Evolutionary conservation across 1,284 basidiomycete species (phyloP).

Genomic region (Trametes hirsuta): DNA sequence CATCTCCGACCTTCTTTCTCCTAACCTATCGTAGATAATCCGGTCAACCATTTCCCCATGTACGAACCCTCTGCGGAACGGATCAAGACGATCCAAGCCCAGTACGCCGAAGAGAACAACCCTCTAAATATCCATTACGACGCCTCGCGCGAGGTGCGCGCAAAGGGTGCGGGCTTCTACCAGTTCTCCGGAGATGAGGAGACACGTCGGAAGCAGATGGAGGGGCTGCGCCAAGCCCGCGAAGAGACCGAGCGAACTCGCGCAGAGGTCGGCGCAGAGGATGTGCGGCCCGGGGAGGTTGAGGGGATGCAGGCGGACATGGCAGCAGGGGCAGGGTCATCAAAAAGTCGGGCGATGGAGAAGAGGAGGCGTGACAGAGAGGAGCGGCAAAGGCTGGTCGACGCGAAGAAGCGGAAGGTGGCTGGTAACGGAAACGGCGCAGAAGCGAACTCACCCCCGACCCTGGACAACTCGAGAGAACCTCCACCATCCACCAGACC

Average conservation of each 20-base stretch:
- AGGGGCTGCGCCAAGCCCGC: constrained; percentile 66
- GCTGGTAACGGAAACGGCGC: constrained; percentile 26
- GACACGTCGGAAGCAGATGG: constrained; percentile 76
- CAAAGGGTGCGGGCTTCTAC: constrained; percentile 90
- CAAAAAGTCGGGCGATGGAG: constrained; percentile 66
- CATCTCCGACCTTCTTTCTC: background rate
- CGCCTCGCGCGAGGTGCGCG: constrained; percentile 77
- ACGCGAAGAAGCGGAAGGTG: constrained; percentile 79
- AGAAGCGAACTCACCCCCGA: background rate
- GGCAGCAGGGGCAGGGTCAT: constrained; percentile 26
- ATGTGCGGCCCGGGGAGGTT: constrained; percentile 62
- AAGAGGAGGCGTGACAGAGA: constrained; percentile 82
- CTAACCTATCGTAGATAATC: constrained; percentile 59
- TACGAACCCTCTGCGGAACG: constrained; percentile 85
- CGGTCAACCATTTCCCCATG: constrained; percentile 80
- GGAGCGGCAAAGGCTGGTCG: constrained; percentile 74
- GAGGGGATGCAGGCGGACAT: constrained; percentile 62
- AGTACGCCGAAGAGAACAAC: constrained; percentile 72
- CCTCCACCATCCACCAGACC: background rate
- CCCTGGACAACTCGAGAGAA: background rate
- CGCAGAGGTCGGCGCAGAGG: constrained; percentile 58
- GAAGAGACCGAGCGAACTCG: constrained; percentile 75
- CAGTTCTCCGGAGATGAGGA: constrained; percentile 86
- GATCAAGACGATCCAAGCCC: constrained; percentile 74
- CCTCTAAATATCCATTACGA: constrained; percentile 84